Conservation (phyloP, 257 asterid genomes). For the Capsicum chinense region DNA sequence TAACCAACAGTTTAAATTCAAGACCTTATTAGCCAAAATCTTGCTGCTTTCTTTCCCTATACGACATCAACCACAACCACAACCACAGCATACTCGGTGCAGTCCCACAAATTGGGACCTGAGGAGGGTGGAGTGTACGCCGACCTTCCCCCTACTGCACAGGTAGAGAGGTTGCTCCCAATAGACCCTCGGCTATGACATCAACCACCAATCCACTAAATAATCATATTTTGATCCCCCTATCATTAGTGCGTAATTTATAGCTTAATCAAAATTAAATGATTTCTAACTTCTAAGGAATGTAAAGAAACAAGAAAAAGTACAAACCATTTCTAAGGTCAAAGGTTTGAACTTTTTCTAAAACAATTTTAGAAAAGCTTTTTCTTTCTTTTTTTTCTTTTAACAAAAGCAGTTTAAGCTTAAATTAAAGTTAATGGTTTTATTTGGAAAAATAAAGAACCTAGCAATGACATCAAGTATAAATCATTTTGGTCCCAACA, state of each 20-base stretch:
- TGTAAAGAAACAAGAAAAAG: not conserved
- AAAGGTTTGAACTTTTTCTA: not conserved
- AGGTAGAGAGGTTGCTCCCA: too few species aligned
- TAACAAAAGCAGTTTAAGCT: not conserved
- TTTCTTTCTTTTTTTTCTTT: not conserved
- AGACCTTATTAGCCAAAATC: not conserved
- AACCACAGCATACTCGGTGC: too few species aligned
- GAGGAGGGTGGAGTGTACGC: too few species aligned
- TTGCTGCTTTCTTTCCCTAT: not conserved
- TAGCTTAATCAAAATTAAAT: conserved; percentile 9
- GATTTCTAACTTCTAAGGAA: not conserved
- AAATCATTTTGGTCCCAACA: too few species aligned
- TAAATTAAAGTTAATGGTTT: not conserved
- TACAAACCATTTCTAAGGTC: not conserved
- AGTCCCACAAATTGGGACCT: too few species aligned
- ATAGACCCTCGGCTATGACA: too few species aligned
- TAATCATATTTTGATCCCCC: not conserved
- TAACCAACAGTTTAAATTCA: not conserved
- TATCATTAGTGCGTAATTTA: not conserved
- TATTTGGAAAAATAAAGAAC: too few species aligned
- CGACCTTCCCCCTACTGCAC: too few species aligned
- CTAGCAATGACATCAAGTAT: too few species aligned
- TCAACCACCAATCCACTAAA: too few species aligned
- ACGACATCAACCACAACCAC: too few species aligned
- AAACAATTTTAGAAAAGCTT: not conserved